These are phyloP conservation scores for Porogramme epimiltina DNA, from an alignment of 1,284 basidiomycete species.

Conservation along the genomic window DNA sequence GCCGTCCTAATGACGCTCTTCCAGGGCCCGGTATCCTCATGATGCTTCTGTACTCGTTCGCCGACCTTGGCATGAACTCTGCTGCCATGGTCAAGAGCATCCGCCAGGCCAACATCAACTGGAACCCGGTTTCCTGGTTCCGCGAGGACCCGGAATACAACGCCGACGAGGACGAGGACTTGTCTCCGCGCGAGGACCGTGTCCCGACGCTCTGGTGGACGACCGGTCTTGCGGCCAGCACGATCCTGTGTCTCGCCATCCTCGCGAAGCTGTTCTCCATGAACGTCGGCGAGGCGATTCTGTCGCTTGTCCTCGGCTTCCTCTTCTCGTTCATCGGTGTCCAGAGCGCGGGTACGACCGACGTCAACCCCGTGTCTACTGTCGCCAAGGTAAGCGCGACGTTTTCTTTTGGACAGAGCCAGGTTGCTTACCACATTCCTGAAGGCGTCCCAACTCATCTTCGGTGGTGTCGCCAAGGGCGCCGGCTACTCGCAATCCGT, in stretches of 20 bases:
- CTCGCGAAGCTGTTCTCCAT: conserved; percentile 56
- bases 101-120: conserved; percentile 15
- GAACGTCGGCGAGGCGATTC: conserved; percentile 60
- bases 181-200: conserved; percentile 53
- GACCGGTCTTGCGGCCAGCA: conserved; percentile 48
- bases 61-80: conserved; percentile 25
- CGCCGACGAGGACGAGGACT: conserved; percentile 43
- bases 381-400: conserved; percentile 46
- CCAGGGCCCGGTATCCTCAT: conserved; percentile 60
- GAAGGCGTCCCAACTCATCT: conserved; percentile 60
- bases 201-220: conserved; percentile 61
- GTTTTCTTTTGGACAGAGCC: too few relatives aligned
- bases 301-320: conserved; percentile 62
- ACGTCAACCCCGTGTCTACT: conserved; percentile 61
- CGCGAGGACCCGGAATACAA: conserved; percentile 15
- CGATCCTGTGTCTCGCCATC: conserved; percentile 56
- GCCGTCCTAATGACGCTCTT: too few relatives aligned
- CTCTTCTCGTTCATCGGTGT: conserved; percentile 72
- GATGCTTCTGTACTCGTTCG: conserved; percentile 48
- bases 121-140: conserved; percentile 23
- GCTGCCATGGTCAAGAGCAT: conserved; percentile 14
- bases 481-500: conserved; percentile 36
- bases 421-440: neutral
- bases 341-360: conserved; percentile 59
- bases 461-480: conserved; percentile 60